Conservation (phyloP, 2,329 filamentous ascomycete genomes). For the Fusarium chuoi region DNA sequence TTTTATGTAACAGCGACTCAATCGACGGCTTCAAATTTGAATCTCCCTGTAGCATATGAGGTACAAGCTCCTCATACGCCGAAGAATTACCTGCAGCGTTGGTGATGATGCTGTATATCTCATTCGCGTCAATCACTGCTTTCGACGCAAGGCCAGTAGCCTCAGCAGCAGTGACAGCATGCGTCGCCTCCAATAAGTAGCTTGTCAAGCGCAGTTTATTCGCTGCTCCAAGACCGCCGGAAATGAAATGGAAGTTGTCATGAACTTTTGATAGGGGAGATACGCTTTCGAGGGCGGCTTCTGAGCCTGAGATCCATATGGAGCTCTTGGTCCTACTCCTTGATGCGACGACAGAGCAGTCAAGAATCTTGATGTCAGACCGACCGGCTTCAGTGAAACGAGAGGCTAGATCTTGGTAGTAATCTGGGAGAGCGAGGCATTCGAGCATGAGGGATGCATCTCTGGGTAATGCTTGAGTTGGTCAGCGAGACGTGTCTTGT, state of each 20-base stretch:
- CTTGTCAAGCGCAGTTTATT: neutral
- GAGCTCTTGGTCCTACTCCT: neutral
- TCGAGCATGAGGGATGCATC: accelerated
- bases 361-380: neutral
- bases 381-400: neutral
- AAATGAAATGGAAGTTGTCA: neutral
- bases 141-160: neutral
- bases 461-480: neutral
- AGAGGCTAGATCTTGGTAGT: neutral
- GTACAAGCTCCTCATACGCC: neutral
- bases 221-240: neutral
- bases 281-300: accelerated
- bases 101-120: neutral
- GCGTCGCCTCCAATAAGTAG: neutral
- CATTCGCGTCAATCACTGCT: neutral
- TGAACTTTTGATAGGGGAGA: accelerated
- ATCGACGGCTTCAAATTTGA: neutral
- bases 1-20: neutral
- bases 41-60: neutral
- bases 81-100: neutral
- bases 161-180: neutral
- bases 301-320: neutral
- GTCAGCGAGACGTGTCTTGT: neutral
- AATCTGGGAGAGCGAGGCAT: neutral
- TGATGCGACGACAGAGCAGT: accelerated